Conservation (phyloP, 169 alveolate genomes). For the Eimeria zaria region DNA sequence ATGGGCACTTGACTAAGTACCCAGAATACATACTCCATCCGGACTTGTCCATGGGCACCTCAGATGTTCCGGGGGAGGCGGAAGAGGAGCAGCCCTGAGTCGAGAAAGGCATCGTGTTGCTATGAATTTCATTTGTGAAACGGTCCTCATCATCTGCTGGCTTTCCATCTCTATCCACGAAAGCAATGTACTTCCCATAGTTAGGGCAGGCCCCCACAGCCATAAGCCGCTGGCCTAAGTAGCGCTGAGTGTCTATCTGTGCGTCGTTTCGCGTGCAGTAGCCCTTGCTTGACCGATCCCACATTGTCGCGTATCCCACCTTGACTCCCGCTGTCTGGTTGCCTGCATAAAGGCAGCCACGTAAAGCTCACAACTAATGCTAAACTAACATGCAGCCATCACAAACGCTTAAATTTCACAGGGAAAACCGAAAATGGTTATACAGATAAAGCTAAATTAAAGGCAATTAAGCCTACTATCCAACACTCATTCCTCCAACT, state of each 20-base stretch:
- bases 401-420: neutral
- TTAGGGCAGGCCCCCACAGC: constrained; percentile 86
- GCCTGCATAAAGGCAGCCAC: constrained; percentile 11
- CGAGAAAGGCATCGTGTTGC: constrained; percentile 77
- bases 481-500: neutral
- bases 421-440: neutral
- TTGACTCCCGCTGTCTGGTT: constrained; percentile 77
- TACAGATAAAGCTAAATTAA: neutral
- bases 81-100: constrained; percentile 59
- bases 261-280: constrained; percentile 72
- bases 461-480: neutral
- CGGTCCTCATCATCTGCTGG: constrained; percentile 36
- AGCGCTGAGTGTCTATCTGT: constrained; percentile 60
- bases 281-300: constrained; percentile 70
- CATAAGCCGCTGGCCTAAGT: constrained; percentile 65
- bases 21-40: constrained; percentile 86
- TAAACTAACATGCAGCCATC: too few species aligned
- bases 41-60: constrained; percentile 76
- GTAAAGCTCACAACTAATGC: neutral
- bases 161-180: constrained; percentile 59
- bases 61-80: constrained; percentile 72
- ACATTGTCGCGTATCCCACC: constrained; percentile 78
- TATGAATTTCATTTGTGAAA: constrained; percentile 84
- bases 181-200: constrained; percentile 85
- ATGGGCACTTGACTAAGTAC: constrained; percentile 82